phyloP scores from a whole-genome alignment of 1,284 basidiomycete genomes.

The Porodaedalea pini region DNA sequence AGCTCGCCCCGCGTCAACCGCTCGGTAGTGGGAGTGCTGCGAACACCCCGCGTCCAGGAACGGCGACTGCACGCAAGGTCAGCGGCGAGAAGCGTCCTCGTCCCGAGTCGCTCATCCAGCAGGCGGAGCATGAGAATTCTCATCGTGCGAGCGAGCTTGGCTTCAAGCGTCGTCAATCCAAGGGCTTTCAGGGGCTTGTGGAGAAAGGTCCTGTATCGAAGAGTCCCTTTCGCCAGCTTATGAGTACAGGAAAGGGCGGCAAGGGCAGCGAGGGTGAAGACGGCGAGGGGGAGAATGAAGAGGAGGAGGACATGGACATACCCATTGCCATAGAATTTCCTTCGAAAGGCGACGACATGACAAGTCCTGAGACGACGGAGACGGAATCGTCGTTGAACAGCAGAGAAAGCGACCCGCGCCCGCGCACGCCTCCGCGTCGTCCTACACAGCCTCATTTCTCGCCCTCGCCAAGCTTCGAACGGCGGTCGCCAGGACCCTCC shows the following conservation, averaged over 20 bases:
- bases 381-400: constrained; percentile 16
- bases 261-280: not conserved
- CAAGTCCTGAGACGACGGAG: constrained; percentile 16
- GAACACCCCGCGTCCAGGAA: not conserved
- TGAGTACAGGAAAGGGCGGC: constrained; percentile 14
- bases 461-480: constrained; percentile 16
- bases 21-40: not conserved
- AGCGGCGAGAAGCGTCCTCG: constrained; percentile 72
- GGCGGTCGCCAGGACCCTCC: constrained; percentile 14
- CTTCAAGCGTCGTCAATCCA: constrained; percentile 70
- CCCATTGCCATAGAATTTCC: constrained; percentile 19
- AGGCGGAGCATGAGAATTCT: constrained; percentile 67
- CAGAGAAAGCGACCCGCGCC: constrained; percentile 2
- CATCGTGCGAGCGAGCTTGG: constrained; percentile 50
- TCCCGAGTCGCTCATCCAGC: constrained; percentile 61
- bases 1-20: constrained; percentile 38
- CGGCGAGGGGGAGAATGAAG: not conserved
- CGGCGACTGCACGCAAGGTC: constrained; percentile 45
- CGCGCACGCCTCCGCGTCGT: not conserved
- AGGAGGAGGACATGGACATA: not conserved
- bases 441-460: constrained; percentile 14
- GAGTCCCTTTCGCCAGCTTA: constrained; percentile 67
- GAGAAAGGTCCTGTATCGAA: constrained; percentile 78
- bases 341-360: constrained; percentile 11
- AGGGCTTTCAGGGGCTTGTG: constrained; percentile 68